These are phyloP conservation scores for Aspergillus sp. DNA, from an alignment of 2,329 filamentous ascomycete species.

Conservation along the genomic window DNA sequence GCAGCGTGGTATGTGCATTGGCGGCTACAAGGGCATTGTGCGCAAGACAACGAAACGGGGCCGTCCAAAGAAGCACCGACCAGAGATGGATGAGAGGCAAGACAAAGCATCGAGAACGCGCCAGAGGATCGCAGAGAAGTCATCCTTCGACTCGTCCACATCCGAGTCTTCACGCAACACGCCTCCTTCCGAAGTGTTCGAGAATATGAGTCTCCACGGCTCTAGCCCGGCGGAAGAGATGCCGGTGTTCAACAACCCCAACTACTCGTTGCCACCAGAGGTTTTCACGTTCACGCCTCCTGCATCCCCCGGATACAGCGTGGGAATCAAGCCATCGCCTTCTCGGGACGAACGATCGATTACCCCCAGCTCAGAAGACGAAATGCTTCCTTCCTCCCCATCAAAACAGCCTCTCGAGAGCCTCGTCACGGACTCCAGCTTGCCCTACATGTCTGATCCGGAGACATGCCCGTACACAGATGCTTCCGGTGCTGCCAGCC, in stretches of 20 bases:
- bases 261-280: slow-evolving; percentile 41
- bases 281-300: slow-evolving; percentile 52
- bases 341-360: slow-evolving; percentile 38
- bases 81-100: slow-evolving; percentile 59
- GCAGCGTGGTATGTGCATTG: slow-evolving; percentile 94
- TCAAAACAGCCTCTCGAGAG: slow-evolving; percentile 32
- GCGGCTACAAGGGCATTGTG: slow-evolving; percentile 81
- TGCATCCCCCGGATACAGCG: slow-evolving; percentile 47
- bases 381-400: slow-evolving; percentile 39
- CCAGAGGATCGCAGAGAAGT: slow-evolving; percentile 41
- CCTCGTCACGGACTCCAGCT: slow-evolving; percentile 34
- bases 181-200: slow-evolving; percentile 45
- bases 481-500: slow-evolving; percentile 29
- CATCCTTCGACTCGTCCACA: slow-evolving; percentile 37
- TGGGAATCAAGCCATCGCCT: slow-evolving; percentile 42
- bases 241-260: slow-evolving; percentile 31
- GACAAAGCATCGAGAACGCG: slow-evolving; percentile 60
- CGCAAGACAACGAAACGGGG: slow-evolving; percentile 69
- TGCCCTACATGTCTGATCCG: slow-evolving; percentile 30
- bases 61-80: slow-evolving; percentile 63
- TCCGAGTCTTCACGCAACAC: slow-evolving; percentile 46
- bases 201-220: slow-evolving; percentile 43
- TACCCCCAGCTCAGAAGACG: slow-evolving; percentile 42
- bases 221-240: slow-evolving; percentile 37
- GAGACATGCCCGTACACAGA: slow-evolving; percentile 36